Evolutionary conservation across 305 asterid species (phyloP).

Genomic region (Fraxinus nigra): DNA sequence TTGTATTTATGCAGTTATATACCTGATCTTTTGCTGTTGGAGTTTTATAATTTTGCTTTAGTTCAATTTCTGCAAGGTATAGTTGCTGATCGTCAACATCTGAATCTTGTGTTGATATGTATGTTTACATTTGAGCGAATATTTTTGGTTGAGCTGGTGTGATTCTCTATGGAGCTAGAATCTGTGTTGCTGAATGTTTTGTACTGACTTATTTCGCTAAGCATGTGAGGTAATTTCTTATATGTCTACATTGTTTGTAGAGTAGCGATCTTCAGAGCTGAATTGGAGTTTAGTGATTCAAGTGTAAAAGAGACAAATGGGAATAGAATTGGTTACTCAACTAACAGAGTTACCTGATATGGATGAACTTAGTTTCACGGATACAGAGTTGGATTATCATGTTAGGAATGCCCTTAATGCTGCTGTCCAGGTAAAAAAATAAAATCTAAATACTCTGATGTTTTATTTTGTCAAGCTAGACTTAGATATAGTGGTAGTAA

Average conservation of each 20-base stretch:
- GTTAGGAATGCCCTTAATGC: conserved; percentile 66
- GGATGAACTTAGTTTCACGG: conserved; percentile 42
- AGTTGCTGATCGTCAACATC: neutral
- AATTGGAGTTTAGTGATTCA: neutral
- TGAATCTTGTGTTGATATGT: neutral
- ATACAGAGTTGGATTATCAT: conserved; percentile 50
- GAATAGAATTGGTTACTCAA: neutral
- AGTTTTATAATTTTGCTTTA: neutral
- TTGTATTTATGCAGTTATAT: neutral
- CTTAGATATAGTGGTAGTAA: neutral
- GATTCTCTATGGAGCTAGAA: neutral
- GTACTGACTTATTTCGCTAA: neutral
- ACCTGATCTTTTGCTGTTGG: neutral
- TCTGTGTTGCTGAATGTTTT: neutral
- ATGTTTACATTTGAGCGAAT: neutral
- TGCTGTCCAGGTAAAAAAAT: conserved; percentile 44
- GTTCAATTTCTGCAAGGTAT: neutral
- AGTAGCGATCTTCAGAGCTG: neutral
- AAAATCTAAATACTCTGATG: neutral
- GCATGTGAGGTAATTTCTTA: neutral
- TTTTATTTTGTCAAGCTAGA: neutral
- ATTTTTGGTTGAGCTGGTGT: neutral
- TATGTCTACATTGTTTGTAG: neutral
- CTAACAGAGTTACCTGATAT: neutral
- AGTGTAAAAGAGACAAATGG: neutral